Conservation (phyloP, 352 stramenopile genomes). For the Halophytophthora batemanensis region DNA sequence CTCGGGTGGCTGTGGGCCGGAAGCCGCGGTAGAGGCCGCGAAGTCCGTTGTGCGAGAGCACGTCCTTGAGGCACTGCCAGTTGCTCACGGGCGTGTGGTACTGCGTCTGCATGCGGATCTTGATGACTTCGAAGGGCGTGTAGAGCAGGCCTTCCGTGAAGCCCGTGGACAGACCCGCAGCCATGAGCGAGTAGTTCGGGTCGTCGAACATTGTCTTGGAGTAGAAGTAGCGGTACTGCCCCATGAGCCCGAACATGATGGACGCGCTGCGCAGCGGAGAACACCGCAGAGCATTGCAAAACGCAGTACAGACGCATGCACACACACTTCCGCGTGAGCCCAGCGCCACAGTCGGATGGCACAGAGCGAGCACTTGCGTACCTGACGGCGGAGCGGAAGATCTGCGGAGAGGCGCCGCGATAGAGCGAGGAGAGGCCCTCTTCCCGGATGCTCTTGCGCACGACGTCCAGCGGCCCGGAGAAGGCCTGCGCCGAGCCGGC, state of each 20-base stretch:
- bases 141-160: constrained; percentile 66
- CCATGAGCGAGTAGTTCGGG: constrained; percentile 46
- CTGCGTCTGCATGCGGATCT: constrained; percentile 75
- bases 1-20: constrained; percentile 53
- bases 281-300: background rate
- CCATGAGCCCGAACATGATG: constrained; percentile 70
- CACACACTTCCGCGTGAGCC: background rate
- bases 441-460: constrained; percentile 54
- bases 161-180: constrained; percentile 52
- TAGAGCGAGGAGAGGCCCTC: constrained; percentile 60
- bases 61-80: constrained; percentile 63
- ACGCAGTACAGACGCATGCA: background rate
- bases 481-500: constrained; percentile 21
- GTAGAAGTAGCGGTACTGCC: constrained; percentile 70
- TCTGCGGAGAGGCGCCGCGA: constrained; percentile 60
- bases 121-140: constrained; percentile 73
- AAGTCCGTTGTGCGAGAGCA: constrained; percentile 57
- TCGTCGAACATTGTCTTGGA: constrained; percentile 62
- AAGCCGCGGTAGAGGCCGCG: constrained; percentile 77
- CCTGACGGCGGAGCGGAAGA: constrained; percentile 66
- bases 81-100: constrained; percentile 70
- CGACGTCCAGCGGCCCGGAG: constrained; percentile 44
- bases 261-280: constrained; percentile 34
- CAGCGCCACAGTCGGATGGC: background rate
- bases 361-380: constrained; percentile 8